Evolutionary conservation across 2,329 filamentous ascomycete genomes (phyloP).

Genomic region (Fusarium setosum): DNA sequence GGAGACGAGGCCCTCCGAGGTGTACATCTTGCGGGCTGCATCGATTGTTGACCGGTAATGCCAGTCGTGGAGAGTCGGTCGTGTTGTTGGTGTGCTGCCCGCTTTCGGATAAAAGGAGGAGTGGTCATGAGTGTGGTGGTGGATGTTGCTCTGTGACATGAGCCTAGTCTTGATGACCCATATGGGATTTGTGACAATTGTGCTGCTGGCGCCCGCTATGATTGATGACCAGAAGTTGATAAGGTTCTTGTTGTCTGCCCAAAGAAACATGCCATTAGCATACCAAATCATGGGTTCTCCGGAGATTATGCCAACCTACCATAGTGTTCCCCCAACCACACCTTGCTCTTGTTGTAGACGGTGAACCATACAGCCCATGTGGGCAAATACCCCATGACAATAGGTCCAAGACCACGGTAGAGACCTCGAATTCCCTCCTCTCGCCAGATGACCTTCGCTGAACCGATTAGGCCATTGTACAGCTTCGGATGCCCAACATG

Average conservation of each 20-base stretch:
- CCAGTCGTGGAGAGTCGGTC: constrained; percentile 78
- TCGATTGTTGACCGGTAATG: constrained; percentile 92
- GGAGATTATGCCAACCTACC: constrained; percentile 55
- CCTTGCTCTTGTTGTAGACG: constrained; percentile 91
- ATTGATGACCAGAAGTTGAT: constrained; percentile 92
- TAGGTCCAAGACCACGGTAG: constrained; percentile 93
- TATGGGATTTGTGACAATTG: constrained; percentile 94
- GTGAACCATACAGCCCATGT: constrained; percentile 99
- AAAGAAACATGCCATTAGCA: constrained; percentile 21
- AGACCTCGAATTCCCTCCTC: constrained; percentile 91
- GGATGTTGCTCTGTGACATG: constrained; percentile 85
- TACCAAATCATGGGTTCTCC: background rate
- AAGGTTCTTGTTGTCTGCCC: constrained; percentile 77
- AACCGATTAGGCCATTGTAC: constrained; percentile 90
- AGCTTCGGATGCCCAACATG: constrained; percentile 67
- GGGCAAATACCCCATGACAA: constrained; percentile 93
- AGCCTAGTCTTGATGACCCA: constrained; percentile 99
- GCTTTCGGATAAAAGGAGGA: constrained; percentile 55
- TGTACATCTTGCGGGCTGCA: constrained; percentile 96
- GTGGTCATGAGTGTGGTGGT: constrained; percentile 53
- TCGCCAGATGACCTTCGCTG: constrained; percentile 84
- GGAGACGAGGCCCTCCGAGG: constrained; percentile 84
- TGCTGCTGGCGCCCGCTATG: constrained; percentile 91
- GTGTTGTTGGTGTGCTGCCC: constrained; percentile 64
- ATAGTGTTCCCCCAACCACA: constrained; percentile 74